These are phyloP conservation scores for Podila epigama DNA, from an alignment of 192 early-diverging fungal species.

Conservation along the genomic window DNA sequence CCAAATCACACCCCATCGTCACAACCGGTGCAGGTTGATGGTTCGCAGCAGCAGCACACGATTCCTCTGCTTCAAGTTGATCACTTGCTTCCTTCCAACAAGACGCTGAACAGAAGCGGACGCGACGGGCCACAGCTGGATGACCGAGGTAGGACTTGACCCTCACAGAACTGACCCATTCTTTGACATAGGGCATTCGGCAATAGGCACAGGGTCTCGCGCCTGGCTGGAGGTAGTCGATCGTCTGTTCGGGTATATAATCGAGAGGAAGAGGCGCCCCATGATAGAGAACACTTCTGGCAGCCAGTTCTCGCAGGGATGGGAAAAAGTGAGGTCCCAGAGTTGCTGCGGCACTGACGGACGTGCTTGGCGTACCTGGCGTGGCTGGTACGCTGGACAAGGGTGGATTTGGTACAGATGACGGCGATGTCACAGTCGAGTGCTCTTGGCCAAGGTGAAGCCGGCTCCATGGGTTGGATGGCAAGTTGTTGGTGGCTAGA, in stretches of 20 bases:
- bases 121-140: constrained; percentile 58
- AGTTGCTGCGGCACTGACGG: not conserved
- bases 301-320: constrained; percentile 54
- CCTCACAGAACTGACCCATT: constrained; percentile 61
- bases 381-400: not conserved
- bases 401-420: not conserved
- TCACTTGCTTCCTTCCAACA: constrained; percentile 51
- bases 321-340: constrained; percentile 40
- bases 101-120: constrained; percentile 54
- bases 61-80: constrained; percentile 35
- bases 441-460: not conserved
- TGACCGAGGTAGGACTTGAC: constrained; percentile 60
- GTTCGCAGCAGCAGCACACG: not conserved
- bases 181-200: constrained; percentile 55
- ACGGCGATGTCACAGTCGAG: not conserved
- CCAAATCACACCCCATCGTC: not conserved
- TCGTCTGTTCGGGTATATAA: constrained; percentile 24
- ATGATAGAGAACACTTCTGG: constrained; percentile 33
- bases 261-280: constrained; percentile 33
- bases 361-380: not conserved
- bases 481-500: not conserved
- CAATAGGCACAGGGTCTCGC: constrained; percentile 49
- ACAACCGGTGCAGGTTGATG: not conserved
- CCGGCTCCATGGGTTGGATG: not conserved
- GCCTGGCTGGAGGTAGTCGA: constrained; percentile 44